Conservation (phyloP, 2,329 filamentous ascomycete species). For the Ceratocystis huliohia region DNA sequence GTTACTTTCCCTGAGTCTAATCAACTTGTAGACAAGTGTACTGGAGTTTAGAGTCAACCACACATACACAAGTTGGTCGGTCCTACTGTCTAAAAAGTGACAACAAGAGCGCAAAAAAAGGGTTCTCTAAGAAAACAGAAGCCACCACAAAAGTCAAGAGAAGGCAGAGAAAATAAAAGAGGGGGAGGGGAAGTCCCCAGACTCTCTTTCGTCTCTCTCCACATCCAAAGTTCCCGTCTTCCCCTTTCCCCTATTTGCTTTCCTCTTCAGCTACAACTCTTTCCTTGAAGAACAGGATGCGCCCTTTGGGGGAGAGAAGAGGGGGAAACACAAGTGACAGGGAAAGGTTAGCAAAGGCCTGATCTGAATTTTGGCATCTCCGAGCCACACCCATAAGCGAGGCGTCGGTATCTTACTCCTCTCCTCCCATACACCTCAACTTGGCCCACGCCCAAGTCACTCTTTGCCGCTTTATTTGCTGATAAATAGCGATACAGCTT, state of each 20-base stretch:
- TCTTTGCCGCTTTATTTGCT: neutral
- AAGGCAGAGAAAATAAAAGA: neutral
- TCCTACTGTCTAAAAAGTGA: neutral
- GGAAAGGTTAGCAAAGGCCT: neutral
- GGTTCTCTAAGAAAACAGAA: neutral
- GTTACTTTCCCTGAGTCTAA: neutral
- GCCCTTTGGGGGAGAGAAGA: neutral
- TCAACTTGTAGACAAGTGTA: constrained; percentile 3
- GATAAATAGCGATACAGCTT: neutral
- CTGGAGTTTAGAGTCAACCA: neutral
- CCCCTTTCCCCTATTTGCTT: neutral
- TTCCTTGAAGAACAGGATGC: neutral
- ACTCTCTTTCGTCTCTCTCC: neutral
- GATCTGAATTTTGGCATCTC: neutral
- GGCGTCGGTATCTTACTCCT: neutral
- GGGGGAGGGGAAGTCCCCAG: neutral
- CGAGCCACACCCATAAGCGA: neutral
- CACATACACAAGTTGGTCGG: neutral
- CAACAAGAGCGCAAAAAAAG: neutral
- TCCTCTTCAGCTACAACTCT: neutral
- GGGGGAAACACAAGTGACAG: neutral
- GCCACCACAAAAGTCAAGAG: neutral
- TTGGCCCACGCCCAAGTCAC: neutral
- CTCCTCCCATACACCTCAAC: neutral
- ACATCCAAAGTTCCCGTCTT: neutral